These are phyloP conservation scores for Nitzschia putrida DNA, from an alignment of 108 stramenopile genomes.

Conservation along the genomic window DNA sequence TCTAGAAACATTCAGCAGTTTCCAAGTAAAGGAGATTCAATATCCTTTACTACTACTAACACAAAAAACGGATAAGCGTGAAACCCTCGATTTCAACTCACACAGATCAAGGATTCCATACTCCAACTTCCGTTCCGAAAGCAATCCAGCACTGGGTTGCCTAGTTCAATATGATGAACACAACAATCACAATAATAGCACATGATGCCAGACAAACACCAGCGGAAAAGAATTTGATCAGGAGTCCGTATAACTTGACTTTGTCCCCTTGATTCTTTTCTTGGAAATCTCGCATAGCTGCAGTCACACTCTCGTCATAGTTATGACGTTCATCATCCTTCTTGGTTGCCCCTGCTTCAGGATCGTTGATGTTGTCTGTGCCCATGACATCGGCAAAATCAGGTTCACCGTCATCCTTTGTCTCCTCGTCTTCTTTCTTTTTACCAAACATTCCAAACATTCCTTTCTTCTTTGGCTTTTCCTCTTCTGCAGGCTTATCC, in stretches of 20 bases:
- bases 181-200: no score
- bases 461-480: conserved; percentile 1
- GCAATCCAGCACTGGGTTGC: no score
- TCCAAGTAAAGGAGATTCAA: no score
- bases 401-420: neutral
- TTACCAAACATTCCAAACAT: neutral
- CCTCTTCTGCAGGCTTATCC: neutral
- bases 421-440: neutral
- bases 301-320: conserved; percentile 1
- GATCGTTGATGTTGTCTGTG: neutral
- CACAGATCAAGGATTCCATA: no score
- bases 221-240: no score
- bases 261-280: neutral
- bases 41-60: no score
- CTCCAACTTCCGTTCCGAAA: no score
- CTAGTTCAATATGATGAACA: no score
- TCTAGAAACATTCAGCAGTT: no score
- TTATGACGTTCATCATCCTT: neutral
- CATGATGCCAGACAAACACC: no score
- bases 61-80: no score
- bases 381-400: neutral
- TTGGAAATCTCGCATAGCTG: neutral
- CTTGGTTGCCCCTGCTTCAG: neutral
- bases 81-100: no score
- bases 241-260: neutral